A percentile compares a stretch with the other conserved stretches of the same genome.
These are phyloP conservation scores for Hyphodiscus sp. DNA, from an alignment of 2,329 filamentous ascomycete genomes.

Conservation along the genomic window DNA sequence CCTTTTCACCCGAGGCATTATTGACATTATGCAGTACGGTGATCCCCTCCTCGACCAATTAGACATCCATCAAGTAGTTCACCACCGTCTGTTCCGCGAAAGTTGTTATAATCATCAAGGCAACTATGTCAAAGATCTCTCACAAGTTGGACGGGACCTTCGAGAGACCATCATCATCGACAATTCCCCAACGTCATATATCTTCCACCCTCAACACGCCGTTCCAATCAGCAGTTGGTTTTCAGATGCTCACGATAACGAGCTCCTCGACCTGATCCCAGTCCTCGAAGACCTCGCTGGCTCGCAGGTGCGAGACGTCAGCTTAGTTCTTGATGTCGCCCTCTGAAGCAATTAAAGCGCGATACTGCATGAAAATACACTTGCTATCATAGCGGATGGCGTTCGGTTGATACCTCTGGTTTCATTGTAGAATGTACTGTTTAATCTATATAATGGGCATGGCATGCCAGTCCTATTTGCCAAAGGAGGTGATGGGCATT, in stretches of 20 bases:
- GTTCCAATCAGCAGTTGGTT: constrained; percentile 99
- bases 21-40: constrained; percentile 60
- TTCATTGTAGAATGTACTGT: constrained; percentile 34
- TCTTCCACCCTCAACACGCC: constrained; percentile 98
- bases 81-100: constrained; percentile 93
- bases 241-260: constrained; percentile 98
- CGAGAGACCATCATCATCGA: constrained; percentile 99
- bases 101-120: constrained; percentile 99
- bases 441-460: constrained; percentile 34
- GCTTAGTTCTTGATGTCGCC: constrained; percentile 90
- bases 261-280: constrained; percentile 92
- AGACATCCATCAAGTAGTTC: constrained; percentile 94
- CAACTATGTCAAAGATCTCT: constrained; percentile 98
- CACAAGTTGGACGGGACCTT: constrained; percentile 90
- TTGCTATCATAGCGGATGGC: constrained; percentile 33
- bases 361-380: constrained; percentile 27
- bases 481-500: constrained; percentile 2
- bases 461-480: constrained; percentile 22
- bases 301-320: constrained; percentile 86
- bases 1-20: not conserved
- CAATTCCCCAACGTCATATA: constrained; percentile 98
- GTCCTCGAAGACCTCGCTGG: constrained; percentile 95
- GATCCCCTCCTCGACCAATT: constrained; percentile 93
- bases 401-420: constrained; percentile 33
- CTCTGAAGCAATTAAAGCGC: constrained; percentile 42